Evolutionary conservation across 2,329 filamentous ascomycete species (phyloP).

Genomic region (Ophiocordyceps australis): DNA sequence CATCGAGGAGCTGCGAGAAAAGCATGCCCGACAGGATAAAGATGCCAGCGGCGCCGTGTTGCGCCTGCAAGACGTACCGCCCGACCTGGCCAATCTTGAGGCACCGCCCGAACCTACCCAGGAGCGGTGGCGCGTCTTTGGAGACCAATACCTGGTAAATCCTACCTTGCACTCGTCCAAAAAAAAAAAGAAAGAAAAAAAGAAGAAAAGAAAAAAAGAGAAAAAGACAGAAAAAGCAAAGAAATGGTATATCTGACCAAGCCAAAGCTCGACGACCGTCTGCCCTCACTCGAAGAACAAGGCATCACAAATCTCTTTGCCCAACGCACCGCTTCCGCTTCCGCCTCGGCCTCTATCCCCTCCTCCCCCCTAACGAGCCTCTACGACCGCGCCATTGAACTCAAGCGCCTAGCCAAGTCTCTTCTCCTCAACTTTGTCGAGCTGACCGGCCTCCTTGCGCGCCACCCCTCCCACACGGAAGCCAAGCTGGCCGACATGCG

Average conservation of each 20-base stretch:
- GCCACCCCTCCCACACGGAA: constrained; percentile 27
- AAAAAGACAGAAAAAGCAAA: too few relatives aligned
- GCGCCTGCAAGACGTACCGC: constrained; percentile 34
- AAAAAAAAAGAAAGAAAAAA: too few relatives aligned
- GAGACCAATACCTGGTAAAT: constrained; percentile 42
- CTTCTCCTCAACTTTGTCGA: constrained; percentile 80
- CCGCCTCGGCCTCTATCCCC: not conserved
- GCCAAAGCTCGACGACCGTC: constrained; percentile 34
- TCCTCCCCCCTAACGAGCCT: constrained; percentile 33
- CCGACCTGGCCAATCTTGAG: constrained; percentile 59
- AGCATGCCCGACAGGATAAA: constrained; percentile 13
- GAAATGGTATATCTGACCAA: too few relatives aligned
- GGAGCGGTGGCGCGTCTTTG: constrained; percentile 61
- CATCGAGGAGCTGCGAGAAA: constrained; percentile 22
- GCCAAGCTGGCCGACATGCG: constrained; percentile 63
- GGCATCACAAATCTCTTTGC: constrained; percentile 48
- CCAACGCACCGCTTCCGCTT: constrained; percentile 14
- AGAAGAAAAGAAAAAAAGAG: too few relatives aligned
- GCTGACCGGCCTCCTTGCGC: constrained; percentile 37
- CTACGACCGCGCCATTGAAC: constrained; percentile 45
- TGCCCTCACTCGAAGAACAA: constrained; percentile 50
- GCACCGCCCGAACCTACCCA: constrained; percentile 59
- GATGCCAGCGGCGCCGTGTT: constrained; percentile 9
- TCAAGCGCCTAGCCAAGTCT: constrained; percentile 67
- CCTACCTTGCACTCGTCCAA: too few relatives aligned